Conservation (phyloP, 2,329 filamentous ascomycete species). For the Fusarium tanahbumbuense region DNA sequence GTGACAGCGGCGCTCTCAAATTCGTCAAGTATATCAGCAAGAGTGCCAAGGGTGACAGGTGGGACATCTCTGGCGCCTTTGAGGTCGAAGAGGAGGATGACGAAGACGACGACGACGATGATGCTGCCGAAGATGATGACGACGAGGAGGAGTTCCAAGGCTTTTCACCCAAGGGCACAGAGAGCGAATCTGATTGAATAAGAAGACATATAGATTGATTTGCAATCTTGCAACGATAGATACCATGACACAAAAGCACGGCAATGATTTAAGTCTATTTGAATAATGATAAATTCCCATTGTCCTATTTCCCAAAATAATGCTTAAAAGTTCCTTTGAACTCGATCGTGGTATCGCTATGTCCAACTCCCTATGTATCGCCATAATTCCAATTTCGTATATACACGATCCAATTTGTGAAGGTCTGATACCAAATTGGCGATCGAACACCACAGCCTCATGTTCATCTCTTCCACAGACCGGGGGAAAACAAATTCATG, state of each 20-base stretch:
- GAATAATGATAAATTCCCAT: neutral
- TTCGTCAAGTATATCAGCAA: constrained; percentile 97
- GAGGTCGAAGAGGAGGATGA: constrained; percentile 72
- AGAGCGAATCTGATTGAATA: constrained; percentile 52
- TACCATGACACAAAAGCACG: constrained; percentile 35
- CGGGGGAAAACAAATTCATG: neutral
- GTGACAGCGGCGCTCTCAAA: constrained; percentile 85
- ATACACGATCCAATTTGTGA: constrained; percentile 11
- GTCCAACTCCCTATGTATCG: constrained; percentile 13
- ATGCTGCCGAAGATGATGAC: constrained; percentile 54
- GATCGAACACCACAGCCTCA: neutral
- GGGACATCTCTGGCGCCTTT: constrained; percentile 87
- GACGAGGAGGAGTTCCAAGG: constrained; percentile 69
- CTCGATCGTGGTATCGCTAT: constrained; percentile 31
- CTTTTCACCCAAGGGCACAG: constrained; percentile 59
- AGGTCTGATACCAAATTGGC: neutral
- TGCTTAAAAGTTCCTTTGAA: constrained; percentile 5
- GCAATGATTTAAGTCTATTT: constrained; percentile 19
- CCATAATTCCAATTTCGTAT: constrained; percentile 23
- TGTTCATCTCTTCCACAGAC: neutral
- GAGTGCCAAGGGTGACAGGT: constrained; percentile 86
- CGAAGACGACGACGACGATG: constrained; percentile 55
- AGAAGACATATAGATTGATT: constrained; percentile 26
- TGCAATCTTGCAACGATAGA: constrained; percentile 30
- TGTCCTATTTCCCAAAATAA: constrained; percentile 9